These are phyloP conservation scores for Pichia sp. DNA, from an alignment of 1,139 yeast species.

Conservation along the genomic window DNA sequence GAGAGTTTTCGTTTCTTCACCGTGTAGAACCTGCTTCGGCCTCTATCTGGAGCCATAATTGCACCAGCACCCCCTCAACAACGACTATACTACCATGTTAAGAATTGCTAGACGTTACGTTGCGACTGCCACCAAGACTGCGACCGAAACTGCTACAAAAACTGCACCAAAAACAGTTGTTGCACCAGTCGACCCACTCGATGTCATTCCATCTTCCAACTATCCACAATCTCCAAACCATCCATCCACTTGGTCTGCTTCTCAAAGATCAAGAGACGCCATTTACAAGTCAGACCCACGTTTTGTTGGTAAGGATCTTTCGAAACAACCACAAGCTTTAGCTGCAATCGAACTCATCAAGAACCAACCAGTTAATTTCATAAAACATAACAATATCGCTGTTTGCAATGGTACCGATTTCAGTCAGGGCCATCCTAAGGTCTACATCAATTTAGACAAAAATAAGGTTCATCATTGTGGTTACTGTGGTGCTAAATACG, in stretches of 20 bases:
- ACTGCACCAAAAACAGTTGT: constrained; percentile 6
- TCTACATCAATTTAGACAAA: constrained; percentile 73
- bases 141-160: constrained; percentile 9
- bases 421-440: constrained; percentile 75
- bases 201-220: constrained; percentile 16
- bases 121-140: constrained; percentile 19
- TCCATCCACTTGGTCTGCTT: constrained; percentile 59
- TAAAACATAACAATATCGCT: constrained; percentile 50
- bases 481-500: constrained; percentile 70
- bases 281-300: constrained; percentile 56
- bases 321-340: constrained; percentile 67
- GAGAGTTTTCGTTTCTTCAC: not conserved
- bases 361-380: constrained; percentile 62
- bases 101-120: constrained; percentile 11
- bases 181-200: constrained; percentile 21
- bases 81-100: not conserved
- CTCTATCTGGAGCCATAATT: too few relatives aligned
- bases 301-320: constrained; percentile 66
- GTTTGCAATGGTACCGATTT: constrained; percentile 78
- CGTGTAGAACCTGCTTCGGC: not conserved
- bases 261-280: constrained; percentile 58
- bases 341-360: constrained; percentile 83
- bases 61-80: not conserved
- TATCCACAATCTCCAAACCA: constrained; percentile 70
- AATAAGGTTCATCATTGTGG: constrained; percentile 69